Evolutionary conservation across 2,329 filamentous ascomycete genomes (phyloP).

Genomic region (Phoma sp.): DNA sequence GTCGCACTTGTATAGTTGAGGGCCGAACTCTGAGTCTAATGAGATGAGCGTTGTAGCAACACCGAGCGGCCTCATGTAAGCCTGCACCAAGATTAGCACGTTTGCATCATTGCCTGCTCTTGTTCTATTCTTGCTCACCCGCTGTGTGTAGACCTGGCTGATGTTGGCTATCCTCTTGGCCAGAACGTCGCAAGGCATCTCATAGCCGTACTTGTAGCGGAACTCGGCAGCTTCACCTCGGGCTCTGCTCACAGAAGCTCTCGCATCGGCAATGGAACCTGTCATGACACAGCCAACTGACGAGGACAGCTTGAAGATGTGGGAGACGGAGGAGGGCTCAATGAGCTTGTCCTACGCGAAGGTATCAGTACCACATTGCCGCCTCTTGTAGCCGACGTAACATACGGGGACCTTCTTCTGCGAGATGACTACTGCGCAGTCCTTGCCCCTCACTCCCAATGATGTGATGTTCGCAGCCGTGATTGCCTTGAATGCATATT

Average conservation of each 20-base stretch:
- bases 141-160: conserved; percentile 98
- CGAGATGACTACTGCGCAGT: conserved; percentile 95
- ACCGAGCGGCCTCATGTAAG: conserved; percentile 97
- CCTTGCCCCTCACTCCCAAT: conserved; percentile 92
- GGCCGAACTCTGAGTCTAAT: conserved; percentile 88
- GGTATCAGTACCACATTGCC: conserved; percentile 17
- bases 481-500: conserved; percentile 99
- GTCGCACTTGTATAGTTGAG: conserved; percentile 98
- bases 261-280: conserved; percentile 95
- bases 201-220: conserved; percentile 97
- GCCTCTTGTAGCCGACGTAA: conserved; percentile 24
- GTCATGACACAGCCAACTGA: conserved; percentile 99
- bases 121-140: conserved; percentile 64
- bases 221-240: conserved; percentile 97
- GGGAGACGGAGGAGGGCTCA: conserved; percentile 93
- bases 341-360: conserved; percentile 89
- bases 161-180: conserved; percentile 98
- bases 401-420: conserved; percentile 99
- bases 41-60: conserved; percentile 96
- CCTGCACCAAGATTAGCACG: conserved; percentile 60
- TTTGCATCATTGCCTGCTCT: conserved; percentile 1
- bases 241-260: conserved; percentile 90
- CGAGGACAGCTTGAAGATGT: conserved; percentile 96
- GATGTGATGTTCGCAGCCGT: conserved; percentile 99
- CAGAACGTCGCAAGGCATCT: conserved; percentile 98